A percentile compares a stretch with the other conserved stretches of the same genome.
These are phyloP conservation scores for Phyllostachys edulis DNA, from an alignment of 176 grass and related monocot species.

Conservation along the genomic window DNA sequence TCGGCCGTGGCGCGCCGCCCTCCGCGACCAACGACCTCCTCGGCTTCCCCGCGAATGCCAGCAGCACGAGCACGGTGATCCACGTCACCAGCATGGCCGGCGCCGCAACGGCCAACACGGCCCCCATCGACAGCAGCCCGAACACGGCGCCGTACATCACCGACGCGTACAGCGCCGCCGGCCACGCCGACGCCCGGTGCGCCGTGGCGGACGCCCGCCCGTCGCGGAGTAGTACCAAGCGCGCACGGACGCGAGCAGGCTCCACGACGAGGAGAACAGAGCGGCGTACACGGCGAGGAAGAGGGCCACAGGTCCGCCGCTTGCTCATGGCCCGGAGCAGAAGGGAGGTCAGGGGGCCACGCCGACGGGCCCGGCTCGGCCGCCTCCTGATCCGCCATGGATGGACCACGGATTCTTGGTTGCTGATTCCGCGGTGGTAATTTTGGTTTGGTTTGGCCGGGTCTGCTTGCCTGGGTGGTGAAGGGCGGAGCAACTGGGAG, in stretches of 20 bases:
- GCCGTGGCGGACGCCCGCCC: background rate
- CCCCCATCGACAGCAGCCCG: slow-evolving; percentile 78
- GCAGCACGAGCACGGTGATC: slow-evolving; percentile 94
- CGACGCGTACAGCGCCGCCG: slow-evolving; percentile 68
- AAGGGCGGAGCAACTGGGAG: background rate
- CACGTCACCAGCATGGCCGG: slow-evolving; percentile 79
- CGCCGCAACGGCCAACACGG: slow-evolving; percentile 65
- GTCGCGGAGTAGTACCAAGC: slow-evolving; percentile 60
- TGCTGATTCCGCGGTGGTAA: background rate
- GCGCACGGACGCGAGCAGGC: slow-evolving; percentile 56
- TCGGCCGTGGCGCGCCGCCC: slow-evolving; percentile 57
- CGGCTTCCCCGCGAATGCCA: slow-evolving; percentile 63
- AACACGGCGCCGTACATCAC: slow-evolving; percentile 85
- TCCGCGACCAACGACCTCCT: slow-evolving; percentile 59
- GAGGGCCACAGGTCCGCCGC: slow-evolving; percentile 65
- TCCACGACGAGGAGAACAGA: slow-evolving; percentile 75
- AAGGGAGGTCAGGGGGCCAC: slow-evolving; percentile 57
- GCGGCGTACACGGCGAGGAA: slow-evolving; percentile 73
- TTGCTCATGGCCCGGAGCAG: slow-evolving; percentile 53
- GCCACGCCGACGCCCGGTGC: slow-evolving; percentile 25
- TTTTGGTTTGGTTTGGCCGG: background rate
- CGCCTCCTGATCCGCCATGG: slow-evolving; percentile 38
- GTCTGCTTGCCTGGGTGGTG: background rate
- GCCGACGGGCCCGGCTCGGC: slow-evolving; percentile 4
- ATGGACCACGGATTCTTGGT: background rate